Evolutionary conservation across 208 protist species (phyloP).

Genomic region (Trypanosomatidae sp.): DNA sequence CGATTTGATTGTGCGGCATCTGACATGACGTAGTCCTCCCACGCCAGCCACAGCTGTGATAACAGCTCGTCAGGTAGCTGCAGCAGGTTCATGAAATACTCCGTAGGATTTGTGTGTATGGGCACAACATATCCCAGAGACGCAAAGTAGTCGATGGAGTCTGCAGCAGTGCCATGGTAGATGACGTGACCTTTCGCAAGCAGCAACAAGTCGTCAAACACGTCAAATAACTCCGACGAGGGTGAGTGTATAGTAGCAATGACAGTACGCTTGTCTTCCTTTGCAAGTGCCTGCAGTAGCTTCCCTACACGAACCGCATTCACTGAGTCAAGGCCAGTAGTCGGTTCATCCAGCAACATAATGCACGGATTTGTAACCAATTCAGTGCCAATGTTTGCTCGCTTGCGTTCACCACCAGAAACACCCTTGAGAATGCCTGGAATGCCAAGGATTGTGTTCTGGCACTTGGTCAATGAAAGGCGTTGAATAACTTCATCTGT

Average conservation of each 20-base stretch:
- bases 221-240: conserved; percentile 63
- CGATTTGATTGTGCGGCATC: conserved; percentile 22
- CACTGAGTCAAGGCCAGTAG: conserved; percentile 75
- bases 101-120: conserved; percentile 59
- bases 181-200: conserved; percentile 59
- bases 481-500: conserved; percentile 49
- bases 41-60: conserved; percentile 51
- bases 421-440: conserved; percentile 63
- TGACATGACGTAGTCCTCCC: conserved; percentile 64
- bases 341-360: conserved; percentile 84
- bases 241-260: conserved; percentile 82
- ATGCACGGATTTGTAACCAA: conserved; percentile 76
- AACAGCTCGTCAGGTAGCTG: conserved; percentile 50
- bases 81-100: conserved; percentile 82
- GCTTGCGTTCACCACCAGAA: conserved; percentile 75
- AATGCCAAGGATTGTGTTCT: conserved; percentile 69
- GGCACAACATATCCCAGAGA: conserved; percentile 26
- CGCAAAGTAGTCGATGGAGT: conserved; percentile 31
- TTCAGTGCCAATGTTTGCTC: conserved; percentile 85
- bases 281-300: conserved; percentile 58
- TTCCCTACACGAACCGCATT: conserved; percentile 71
- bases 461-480: conserved; percentile 55
- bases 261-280: conserved; percentile 67
- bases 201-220: conserved; percentile 79
- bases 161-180: conserved; percentile 63